Evolutionary conservation across 148 eudicot species (phyloP).

Genomic region (Rhododendron kiyosumense): DNA sequence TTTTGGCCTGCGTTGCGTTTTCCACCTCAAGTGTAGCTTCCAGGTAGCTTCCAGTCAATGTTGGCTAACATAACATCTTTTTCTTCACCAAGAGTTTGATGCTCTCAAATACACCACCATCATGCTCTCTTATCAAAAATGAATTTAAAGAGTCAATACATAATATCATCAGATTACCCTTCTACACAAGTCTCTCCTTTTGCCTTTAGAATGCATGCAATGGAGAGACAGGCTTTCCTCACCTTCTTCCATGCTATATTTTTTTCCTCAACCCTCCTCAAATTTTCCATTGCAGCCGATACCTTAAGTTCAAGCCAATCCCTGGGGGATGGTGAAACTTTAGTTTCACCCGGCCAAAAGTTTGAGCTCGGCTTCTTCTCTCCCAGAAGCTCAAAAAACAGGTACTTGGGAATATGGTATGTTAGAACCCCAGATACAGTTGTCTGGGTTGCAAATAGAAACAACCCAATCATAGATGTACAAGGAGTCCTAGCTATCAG

Average conservation of each 20-base stretch:
- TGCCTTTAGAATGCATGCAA: not conserved
- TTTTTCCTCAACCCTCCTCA: not conserved
- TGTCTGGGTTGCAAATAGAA: conserved; percentile 4
- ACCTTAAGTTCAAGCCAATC: not conserved
- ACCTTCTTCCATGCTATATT: not conserved
- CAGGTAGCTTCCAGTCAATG: not conserved
- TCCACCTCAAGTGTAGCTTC: not conserved
- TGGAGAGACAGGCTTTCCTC: not conserved
- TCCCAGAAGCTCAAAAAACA: not conserved
- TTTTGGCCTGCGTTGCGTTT: not conserved
- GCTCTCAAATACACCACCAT: not conserved
- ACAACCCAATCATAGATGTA: conserved; percentile 4
- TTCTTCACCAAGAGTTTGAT: not conserved
- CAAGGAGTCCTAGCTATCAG: not conserved
- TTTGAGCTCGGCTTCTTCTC: conserved; percentile 3
- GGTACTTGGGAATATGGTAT: conserved; percentile 9
- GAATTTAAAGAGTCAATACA: not conserved
- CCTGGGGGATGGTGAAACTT: not conserved
- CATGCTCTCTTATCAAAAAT: not conserved
- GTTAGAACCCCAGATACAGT: not conserved
- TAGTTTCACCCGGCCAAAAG: not conserved
- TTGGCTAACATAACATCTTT: not conserved
- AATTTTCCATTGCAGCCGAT: not conserved
- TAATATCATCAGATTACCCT: not conserved
- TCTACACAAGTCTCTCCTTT: not conserved